Evolutionary conservation across 1,139 yeast species (phyloP), one percentile per base, ranked within the genome.

Genomic region (Suhomyces maxii): DNA sequence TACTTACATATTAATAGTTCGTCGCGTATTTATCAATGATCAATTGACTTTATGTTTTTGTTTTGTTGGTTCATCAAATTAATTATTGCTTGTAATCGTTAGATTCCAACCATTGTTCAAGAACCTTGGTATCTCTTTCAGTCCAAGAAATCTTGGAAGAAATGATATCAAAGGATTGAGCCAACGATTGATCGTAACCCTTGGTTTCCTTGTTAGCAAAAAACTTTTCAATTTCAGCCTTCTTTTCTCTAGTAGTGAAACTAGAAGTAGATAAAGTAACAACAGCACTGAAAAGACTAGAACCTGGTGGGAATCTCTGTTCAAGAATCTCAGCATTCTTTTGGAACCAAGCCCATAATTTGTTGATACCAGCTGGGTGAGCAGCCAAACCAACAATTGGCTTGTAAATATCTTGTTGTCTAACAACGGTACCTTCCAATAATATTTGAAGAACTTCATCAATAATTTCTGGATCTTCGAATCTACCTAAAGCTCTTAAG

Each of bases 341-440:
- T 53, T 79, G 79, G 56, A 85, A 63, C 96, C 97, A 91, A n/a
- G 61, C 53, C 90, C 93, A 91, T 54, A 84, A 68, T 14, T 81
- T 79, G 54, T 77, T 76, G 51, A 82, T 73, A 69, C 96, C 96
- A 39, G 71, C 75, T 47, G 69, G 73, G 59, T 82, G 83, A 13
- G 79, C 61, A 58, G 86, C 74, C 68, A 89, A 71, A 36, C 95
- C 90, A 52, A 73, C 79, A 79, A 91, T 75, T 56, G 95, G 90
- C 52, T 85, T 79, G 64, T 83, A 84, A 47, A 88, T 80, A 66
- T 91, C 98, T 72, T 91, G 98, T 30, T 82, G 72, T 61, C 87
- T 84, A 54, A 90, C 76, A 34, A 83, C 72, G 33, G 85, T 80
- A 33, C 89, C 84, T 61, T 87, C 84, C 52, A 88, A 76, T 53